Conservation (phyloP, 2,329 filamentous ascomycete species). For the Penicillium occitanis region DNA sequence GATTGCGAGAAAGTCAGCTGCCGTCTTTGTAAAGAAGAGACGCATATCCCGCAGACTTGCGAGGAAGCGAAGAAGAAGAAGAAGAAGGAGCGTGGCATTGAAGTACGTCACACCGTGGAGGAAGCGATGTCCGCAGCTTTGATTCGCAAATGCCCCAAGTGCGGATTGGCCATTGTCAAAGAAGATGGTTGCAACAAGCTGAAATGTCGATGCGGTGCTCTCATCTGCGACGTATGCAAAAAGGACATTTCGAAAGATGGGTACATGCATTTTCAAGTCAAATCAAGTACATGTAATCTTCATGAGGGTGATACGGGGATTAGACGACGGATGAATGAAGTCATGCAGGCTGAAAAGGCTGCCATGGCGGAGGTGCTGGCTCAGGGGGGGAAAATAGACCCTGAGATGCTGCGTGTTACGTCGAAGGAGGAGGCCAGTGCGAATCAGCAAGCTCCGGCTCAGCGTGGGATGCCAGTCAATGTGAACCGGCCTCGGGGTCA, state of each 20-base stretch:
- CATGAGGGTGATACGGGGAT: constrained; percentile 22
- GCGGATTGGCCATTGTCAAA: constrained; percentile 76
- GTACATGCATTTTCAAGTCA: constrained; percentile 68
- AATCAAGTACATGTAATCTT: constrained; percentile 41
- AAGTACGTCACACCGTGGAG: constrained; percentile 67
- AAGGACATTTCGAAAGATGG: constrained; percentile 56
- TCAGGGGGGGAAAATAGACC: constrained; percentile 23
- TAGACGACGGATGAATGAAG: constrained; percentile 28
- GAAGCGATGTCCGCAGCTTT: constrained; percentile 81
- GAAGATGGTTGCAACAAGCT: constrained; percentile 81
- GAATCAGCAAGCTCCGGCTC: neutral
- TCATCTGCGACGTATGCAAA: constrained; percentile 64
- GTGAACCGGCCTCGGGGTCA: neutral
- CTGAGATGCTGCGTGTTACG: constrained; percentile 13
- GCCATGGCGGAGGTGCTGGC: constrained; percentile 32
- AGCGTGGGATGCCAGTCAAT: neutral
- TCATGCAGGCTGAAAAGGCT: constrained; percentile 31
- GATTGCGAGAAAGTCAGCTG: constrained; percentile 66
- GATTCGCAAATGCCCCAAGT: constrained; percentile 67
- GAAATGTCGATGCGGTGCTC: constrained; percentile 61
- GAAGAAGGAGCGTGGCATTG: constrained; percentile 59
- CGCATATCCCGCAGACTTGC: constrained; percentile 72
- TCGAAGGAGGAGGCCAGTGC: neutral
- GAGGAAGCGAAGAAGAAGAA: constrained; percentile 63
- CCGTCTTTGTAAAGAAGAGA: constrained; percentile 65